phyloP scores from a whole-genome alignment of 2,329 filamentous ascomycete genomes.

The Purpureocillium takamizusanense region DNA sequence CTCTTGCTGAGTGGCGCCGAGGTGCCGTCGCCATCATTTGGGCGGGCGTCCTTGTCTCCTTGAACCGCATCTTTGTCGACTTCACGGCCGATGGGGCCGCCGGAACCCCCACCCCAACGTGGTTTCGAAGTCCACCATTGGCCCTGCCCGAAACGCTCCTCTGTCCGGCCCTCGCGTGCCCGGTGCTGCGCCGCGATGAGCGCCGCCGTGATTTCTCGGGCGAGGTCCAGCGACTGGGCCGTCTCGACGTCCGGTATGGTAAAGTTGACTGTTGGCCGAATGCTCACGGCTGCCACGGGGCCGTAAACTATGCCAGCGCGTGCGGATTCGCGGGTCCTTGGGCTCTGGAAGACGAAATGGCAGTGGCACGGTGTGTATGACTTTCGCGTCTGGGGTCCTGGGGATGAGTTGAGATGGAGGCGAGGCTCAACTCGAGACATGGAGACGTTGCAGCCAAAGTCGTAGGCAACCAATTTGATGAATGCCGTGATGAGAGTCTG shows the following conservation, averaged over 20 bases:
- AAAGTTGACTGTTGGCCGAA: conserved; percentile 47
- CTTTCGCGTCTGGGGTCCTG: conserved; percentile 22
- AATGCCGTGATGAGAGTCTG: conserved; percentile 50
- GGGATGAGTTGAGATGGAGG: conserved; percentile 39
- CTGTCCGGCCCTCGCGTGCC: conserved; percentile 45
- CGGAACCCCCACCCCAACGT: conserved; percentile 54
- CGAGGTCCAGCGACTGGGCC: conserved; percentile 54
- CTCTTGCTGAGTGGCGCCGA: conserved; percentile 30
- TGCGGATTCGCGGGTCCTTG: conserved; percentile 49
- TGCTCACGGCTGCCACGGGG: conserved; percentile 51
- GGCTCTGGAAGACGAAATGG: conserved; percentile 51
- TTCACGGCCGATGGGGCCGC: conserved; percentile 55
- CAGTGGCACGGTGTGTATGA: conserved; percentile 52
- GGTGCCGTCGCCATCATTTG: conserved; percentile 14
- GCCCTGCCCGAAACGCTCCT: conserved; percentile 47
- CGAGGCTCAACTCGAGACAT: conserved; percentile 50
- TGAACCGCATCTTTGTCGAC: conserved; percentile 37
- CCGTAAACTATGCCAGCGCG: conserved; percentile 52
- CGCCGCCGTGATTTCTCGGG: conserved; percentile 50
- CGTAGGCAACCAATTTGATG: conserved; percentile 55
- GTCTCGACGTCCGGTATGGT: conserved; percentile 28
- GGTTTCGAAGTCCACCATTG: conserved; percentile 53
- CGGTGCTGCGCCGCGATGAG: conserved; percentile 57
- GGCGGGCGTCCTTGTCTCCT: conserved; percentile 35
- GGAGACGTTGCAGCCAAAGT: conserved; percentile 55